Conservation (phyloP, 352 stramenopile species). For the Globisporangium splendens region DNA sequence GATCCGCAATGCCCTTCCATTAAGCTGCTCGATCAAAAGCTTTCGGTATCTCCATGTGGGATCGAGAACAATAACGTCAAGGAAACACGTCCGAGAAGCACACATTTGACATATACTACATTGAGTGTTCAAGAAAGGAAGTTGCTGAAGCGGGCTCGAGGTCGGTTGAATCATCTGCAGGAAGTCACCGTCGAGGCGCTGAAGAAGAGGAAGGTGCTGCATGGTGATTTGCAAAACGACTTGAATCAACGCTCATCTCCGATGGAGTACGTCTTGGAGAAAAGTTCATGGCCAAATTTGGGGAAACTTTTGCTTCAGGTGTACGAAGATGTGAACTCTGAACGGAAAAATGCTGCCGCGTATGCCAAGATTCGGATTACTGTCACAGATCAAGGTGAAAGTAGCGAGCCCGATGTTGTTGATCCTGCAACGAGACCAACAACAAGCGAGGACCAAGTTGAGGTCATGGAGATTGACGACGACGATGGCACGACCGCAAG, state of each 20-base stretch:
- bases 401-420: not conserved
- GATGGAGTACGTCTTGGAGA: conserved; percentile 37
- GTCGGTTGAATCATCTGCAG: conserved; percentile 6
- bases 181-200: conserved; percentile 5
- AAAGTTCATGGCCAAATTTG: conserved; percentile 44
- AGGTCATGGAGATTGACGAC: not conserved
- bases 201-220: conserved; percentile 33
- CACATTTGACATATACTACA: not conserved
- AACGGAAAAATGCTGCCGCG: conserved; percentile 16
- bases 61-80: not conserved
- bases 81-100: not conserved
- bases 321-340: conserved; percentile 53
- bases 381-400: conserved; percentile 13
- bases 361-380: conserved; percentile 26
- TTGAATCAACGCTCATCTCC: conserved; percentile 14
- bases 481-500: not conserved
- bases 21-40: conserved; percentile 21
- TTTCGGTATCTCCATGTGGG: not conserved
- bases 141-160: conserved; percentile 14
- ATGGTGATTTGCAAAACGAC: conserved; percentile 16
- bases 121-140: conserved; percentile 6
- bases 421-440: not conserved
- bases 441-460: not conserved
- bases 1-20: conserved; percentile 44
- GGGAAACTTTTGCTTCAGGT: conserved; percentile 60